Conservation (phyloP, 208 protist genomes). For the Kentomonas sorsogonicus region DNA sequence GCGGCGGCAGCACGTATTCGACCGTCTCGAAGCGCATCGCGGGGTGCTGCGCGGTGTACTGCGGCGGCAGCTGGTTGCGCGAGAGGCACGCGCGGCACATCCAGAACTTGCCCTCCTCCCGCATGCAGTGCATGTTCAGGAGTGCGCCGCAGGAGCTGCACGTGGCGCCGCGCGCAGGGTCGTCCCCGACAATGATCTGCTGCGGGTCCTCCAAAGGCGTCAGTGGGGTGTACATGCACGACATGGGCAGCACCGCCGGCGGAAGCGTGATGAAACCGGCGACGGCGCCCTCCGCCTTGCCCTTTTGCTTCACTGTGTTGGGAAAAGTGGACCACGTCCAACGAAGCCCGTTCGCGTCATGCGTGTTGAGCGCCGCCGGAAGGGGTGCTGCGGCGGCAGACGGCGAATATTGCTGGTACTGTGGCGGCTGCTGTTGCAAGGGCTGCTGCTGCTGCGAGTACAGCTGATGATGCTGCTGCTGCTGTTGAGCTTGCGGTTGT, state of each 20-base stretch:
- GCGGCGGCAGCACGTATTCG: conserved; percentile 62
- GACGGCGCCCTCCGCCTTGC: conserved; percentile 26
- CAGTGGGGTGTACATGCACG: conserved; percentile 88
- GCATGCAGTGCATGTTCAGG: conserved; percentile 50
- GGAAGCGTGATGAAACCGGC: conserved; percentile 37
- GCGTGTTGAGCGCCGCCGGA: conserved; percentile 33
- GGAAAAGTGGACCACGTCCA: conserved; percentile 89
- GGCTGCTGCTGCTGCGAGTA: conserved; percentile 10
- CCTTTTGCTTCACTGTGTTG: conserved; percentile 38
- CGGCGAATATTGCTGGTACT: conserved; percentile 1
- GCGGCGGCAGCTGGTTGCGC: conserved; percentile 43
- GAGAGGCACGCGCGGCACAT: conserved; percentile 71
- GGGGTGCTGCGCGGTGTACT: conserved; percentile 52
- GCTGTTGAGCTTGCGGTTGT: conserved; percentile 9
- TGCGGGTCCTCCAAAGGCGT: conserved; percentile 33
- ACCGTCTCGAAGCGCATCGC: conserved; percentile 72
- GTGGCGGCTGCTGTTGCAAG: conserved; percentile 16
- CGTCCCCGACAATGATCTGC: conserved; percentile 47
- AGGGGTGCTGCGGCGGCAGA: conserved; percentile 8
- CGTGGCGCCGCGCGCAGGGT: conserved; percentile 21
- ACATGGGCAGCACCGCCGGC: conserved; percentile 84
- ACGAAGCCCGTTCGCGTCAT: conserved; percentile 67
- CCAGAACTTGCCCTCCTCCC: conserved; percentile 70
- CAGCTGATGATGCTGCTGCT: conserved; percentile 10
- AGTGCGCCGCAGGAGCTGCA: conserved; percentile 74